Base-by-base conservation (phyloP, 441 rosid species). In the Daphne laureola region DNA sequence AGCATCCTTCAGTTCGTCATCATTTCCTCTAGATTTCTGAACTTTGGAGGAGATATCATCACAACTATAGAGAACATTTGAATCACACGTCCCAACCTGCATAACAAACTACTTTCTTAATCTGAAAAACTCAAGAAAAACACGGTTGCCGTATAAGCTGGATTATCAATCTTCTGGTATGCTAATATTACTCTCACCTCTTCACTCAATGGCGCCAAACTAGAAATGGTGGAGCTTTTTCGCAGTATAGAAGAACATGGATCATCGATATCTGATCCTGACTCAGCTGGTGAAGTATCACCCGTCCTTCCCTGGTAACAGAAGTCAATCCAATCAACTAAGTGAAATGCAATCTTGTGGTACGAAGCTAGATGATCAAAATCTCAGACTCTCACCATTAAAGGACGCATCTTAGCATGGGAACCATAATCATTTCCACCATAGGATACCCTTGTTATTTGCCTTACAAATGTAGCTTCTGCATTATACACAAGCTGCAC, bases 21-120 rank as follows among this genome's bases (percentile, higher is more conserved):
- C 70, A 59, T 50, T 62, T 63, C 66, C 59, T 31, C 61, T 46
- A 55, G 63, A 65, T 66, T 72, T 72, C 64, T 79, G 77, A 60
- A 48, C 66, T 44, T 51, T 13, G 53, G 68, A 38, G 55, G 78
- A 73, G 67, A 62, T 73, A 42, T 89, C 95, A 54, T 80, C 78
- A 55, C 96, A 93, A 66, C 87, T 83, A 74, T 80, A 82, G 75
- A 80, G 85, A 36, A 76, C 71, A 58, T 67, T 83, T 47, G 82
- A 72, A 65, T 93, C 91, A 1, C 78, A 74, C 62, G 62, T 15
- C 67, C 70, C 73, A 52, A 57, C 79, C 97, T 93, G 86, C 51
- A 56, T 45, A 67, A 36, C 60, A 51, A 65, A 70, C 4, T 66
- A 16, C 26, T 49, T 35, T 15, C 64, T 56, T 47, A 44, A 51